Conservation (phyloP, 2,329 filamentous ascomycete species). For the Monilinia laxa region DNA sequence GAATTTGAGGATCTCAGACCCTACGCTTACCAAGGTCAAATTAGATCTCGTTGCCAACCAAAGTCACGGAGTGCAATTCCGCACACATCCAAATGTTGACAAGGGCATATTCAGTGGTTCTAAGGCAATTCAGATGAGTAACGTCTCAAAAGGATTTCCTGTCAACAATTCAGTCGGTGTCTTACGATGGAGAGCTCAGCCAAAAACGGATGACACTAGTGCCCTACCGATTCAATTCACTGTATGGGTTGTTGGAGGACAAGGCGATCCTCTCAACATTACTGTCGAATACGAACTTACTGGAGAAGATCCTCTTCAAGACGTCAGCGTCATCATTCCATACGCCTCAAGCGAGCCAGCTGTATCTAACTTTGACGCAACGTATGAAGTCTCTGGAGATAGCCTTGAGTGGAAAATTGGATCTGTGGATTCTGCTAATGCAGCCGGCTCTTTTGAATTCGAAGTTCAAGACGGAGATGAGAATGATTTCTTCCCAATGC, state of each 20-base stretch:
- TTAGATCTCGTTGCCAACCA: conserved; percentile 74
- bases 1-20: conserved; percentile 84
- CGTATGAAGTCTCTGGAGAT: conserved; percentile 91
- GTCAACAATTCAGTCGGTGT: conserved; percentile 92
- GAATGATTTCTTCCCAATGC: conserved; percentile 98
- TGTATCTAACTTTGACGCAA: conserved; percentile 89
- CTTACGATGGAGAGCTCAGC: conserved; percentile 84
- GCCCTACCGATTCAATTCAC: conserved; percentile 93
- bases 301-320: conserved; percentile 72
- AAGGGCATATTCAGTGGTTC: conserved; percentile 79
- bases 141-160: conserved; percentile 84
- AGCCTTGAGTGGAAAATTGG: conserved; percentile 93
- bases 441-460: conserved; percentile 89
- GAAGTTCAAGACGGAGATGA: conserved; percentile 86
- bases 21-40: conserved; percentile 87
- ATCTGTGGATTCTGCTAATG: conserved; percentile 76
- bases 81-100: conserved; percentile 96
- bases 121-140: conserved; percentile 86
- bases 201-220: conserved; percentile 75
- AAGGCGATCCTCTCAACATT: conserved; percentile 77
- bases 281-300: conserved; percentile 96
- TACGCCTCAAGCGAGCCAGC: conserved; percentile 82
- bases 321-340: conserved; percentile 85
- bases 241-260: conserved; percentile 92
- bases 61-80: conserved; percentile 84